phyloP scores from a whole-genome alignment of 78 protist genomes.

The Cavenderia fasciculata region DNA sequence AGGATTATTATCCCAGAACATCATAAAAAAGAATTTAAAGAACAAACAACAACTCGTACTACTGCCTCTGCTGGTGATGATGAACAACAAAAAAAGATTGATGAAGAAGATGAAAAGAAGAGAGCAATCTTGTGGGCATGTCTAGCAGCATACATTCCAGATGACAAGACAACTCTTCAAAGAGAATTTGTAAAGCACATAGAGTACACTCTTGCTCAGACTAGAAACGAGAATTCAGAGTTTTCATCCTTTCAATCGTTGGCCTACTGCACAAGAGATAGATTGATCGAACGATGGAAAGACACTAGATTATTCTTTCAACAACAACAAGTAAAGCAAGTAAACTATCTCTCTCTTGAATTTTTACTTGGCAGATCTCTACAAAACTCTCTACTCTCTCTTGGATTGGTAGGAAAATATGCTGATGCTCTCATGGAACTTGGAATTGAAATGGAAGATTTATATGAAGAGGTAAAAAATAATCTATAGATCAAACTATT shows the following conservation, averaged over 20 bases:
- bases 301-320: slow-evolving; percentile 77
- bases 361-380: slow-evolving; percentile 95
- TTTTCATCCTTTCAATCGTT: slow-evolving; percentile 77
- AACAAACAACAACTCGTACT: background rate
- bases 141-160: slow-evolving; percentile 64
- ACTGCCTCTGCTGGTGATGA: background rate
- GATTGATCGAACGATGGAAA: slow-evolving; percentile 86
- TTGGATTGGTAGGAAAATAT: slow-evolving; percentile 83
- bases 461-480: slow-evolving; percentile 92
- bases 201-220: slow-evolving; percentile 81
- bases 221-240: slow-evolving; percentile 36
- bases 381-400: slow-evolving; percentile 81
- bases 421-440: slow-evolving; percentile 80
- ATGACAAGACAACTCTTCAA: slow-evolving; percentile 56
- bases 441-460: slow-evolving; percentile 83
- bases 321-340: slow-evolving; percentile 64
- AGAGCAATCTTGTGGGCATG: slow-evolving; percentile 69
- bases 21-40: background rate
- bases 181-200: slow-evolving; percentile 72
- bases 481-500: too few species aligned
- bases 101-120: slow-evolving; percentile 53
- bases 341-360: slow-evolving; percentile 89
- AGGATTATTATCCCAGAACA: background rate
- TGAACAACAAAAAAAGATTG: background rate
- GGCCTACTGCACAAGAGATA: slow-evolving; percentile 69